These are phyloP conservation scores for Leucocoprinus leucothites DNA, from an alignment of 768 basidiomycete genomes.

Conservation along the genomic window DNA sequence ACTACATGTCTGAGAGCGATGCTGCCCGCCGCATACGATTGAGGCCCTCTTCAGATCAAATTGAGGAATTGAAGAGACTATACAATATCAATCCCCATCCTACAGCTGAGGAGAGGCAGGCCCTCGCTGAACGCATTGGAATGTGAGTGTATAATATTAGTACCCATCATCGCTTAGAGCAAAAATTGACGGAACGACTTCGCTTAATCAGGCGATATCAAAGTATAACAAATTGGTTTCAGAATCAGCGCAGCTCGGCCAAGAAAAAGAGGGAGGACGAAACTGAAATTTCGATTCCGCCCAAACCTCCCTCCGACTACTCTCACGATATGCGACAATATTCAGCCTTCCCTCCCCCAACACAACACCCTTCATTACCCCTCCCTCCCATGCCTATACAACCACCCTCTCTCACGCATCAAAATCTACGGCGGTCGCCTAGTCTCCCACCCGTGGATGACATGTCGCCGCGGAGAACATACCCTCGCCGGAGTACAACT, in stretches of 20 bases:
- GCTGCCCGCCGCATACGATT: conserved; percentile 40
- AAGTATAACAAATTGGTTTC: conserved; percentile 85
- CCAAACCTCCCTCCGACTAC: conserved; percentile 30
- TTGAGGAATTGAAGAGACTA: conserved; percentile 64
- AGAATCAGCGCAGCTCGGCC: conserved; percentile 77
- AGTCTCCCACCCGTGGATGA: conserved; percentile 35
- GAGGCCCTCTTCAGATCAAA: conserved; percentile 61
- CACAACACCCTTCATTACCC: conserved; percentile 29
- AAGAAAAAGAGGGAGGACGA: conserved; percentile 70
- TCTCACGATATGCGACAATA: conserved; percentile 34
- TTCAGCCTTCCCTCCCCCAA: conserved; percentile 47
- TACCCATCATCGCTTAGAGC: conserved; percentile 23
- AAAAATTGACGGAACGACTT: conserved; percentile 28
- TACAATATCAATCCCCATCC: conserved; percentile 68
- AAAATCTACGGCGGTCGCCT: conserved; percentile 30
- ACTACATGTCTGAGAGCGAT: conserved; percentile 48
- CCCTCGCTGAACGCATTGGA: conserved; percentile 65
- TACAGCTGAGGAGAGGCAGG: conserved; percentile 61
- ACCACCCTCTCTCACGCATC: conserved; percentile 25
- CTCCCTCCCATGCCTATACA: conserved; percentile 28
- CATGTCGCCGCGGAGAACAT: conserved; percentile 34
- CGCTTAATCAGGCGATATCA: conserved; percentile 61
- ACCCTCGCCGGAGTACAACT: conserved; percentile 36
- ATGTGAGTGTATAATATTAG: conserved; percentile 53
- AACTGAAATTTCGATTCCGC: conserved; percentile 26